Evolutionary conservation across 805 yeast genomes (phyloP).

Genomic region (Pichia pseudocactophila): DNA sequence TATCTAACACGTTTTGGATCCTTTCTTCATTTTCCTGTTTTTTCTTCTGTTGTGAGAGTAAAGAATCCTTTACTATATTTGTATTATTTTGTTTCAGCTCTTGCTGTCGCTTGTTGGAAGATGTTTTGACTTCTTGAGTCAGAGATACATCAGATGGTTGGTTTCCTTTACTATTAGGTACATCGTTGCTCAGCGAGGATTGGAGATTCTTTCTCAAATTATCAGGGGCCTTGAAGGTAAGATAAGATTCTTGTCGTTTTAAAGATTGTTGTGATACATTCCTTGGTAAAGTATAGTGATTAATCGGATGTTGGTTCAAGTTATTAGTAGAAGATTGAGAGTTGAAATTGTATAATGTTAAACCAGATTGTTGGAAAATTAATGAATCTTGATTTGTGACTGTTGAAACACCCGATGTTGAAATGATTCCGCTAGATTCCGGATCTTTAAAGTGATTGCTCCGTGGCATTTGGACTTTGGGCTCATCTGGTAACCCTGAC

Average conservation of each 20-base stretch:
- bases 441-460: not conserved
- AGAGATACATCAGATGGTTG: no score
- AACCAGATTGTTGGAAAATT: constrained; percentile 21
- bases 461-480: no score
- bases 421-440: not conserved
- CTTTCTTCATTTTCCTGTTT: not conserved
- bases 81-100: no score
- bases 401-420: not conserved
- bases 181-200: not conserved
- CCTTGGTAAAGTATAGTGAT: not conserved
- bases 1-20: not conserved
- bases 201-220: not conserved
- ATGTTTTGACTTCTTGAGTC: not conserved
- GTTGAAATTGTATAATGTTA: constrained; percentile 11
- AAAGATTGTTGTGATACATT: constrained; percentile 11
- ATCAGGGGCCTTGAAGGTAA: constrained; percentile 9
- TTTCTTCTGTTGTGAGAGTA: constrained; percentile 7
- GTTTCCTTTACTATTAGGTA: not conserved
- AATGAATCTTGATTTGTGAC: constrained; percentile 13
- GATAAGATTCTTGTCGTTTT: constrained; percentile 17
- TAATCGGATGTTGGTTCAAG: not conserved
- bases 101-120: not conserved
- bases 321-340: constrained; percentile 5
- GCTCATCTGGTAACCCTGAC: no score
- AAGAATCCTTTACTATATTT: not conserved